Percentiles rank a stretch among this genome's conserved stretches.
Evolutionary conservation across 2,329 filamentous ascomycete species (phyloP).

Genomic region (Trichoderma aggressivum): DNA sequence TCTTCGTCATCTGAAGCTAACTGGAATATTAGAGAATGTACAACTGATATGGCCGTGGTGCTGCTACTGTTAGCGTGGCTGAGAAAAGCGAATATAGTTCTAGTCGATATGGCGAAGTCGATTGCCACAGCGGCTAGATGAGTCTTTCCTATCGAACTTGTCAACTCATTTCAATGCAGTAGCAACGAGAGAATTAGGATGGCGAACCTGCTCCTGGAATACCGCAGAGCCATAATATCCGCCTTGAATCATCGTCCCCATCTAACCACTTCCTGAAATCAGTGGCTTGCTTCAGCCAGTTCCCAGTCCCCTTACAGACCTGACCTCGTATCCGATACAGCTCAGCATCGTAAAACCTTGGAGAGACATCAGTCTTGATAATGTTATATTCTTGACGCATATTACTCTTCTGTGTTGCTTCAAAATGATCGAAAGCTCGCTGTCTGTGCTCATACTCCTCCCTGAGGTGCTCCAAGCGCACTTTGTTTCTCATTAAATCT

Average conservation of each 20-base stretch:
- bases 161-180: neutral
- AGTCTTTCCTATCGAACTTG: neutral
- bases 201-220: neutral
- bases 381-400: neutral
- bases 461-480: neutral
- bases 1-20: neutral
- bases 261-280: neutral
- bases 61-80: neutral
- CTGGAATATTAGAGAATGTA: neutral
- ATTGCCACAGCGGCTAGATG: neutral
- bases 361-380: neutral
- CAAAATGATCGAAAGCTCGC: neutral
- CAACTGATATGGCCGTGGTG: neutral
- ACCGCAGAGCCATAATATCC: neutral
- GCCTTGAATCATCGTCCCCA: neutral
- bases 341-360: neutral
- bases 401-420: neutral
- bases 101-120: neutral
- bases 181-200: neutral
- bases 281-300: neutral
- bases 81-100: neutral
- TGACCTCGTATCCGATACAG: neutral
- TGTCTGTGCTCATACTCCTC: neutral
- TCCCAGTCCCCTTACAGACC: neutral
- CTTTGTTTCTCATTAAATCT: neutral